Base-by-base conservation (phyloP, 768 basidiomycete species). In the Steccherinum ochraceum region DNA sequence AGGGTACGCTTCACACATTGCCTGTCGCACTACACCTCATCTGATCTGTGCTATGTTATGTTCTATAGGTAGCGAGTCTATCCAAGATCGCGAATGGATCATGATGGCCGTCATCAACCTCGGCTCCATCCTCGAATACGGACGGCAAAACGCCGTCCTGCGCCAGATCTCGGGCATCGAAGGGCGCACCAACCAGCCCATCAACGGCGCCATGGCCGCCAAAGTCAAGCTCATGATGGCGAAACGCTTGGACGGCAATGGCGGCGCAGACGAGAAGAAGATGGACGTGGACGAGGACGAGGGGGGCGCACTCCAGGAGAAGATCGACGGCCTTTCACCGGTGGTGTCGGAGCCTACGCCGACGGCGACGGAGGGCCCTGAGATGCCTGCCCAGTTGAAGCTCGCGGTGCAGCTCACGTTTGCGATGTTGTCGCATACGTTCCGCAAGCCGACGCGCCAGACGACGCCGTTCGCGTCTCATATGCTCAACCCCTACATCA, bases 51-150 rank as follows among this genome's bases (percentile, higher is more conserved):
- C 39, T 39, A 40, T 40, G 24, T 24, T 26, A n/a, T 12, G 26
- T 24, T n/a, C 13, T n/a, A n/a, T 45, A 64, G 63, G 57, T n/a
- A 58, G 56, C 46, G 63, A 61, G 54, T 82, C 80, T 10, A 84
- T 81, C 0, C 80, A 88, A 56, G 86, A 84, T 62, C 81, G 84
- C 24, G 91, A 95, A 51, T 99, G 96, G 96, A 85, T 91, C 58
- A 93, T 94, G 87, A 95, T 98, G 91, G 95, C 82, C 0, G 72
- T 87, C 43, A 74, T 91, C 58, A 95, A 95, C 64, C 74, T 97
- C 25, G 75, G 80, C 3, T 79, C 88, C 0, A 67, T 96, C 7
- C 71, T 97, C 60, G 93, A 98, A 66, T 98, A 94, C 58, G 95
- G 96, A 26, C 76, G 81, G 23, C 74, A 83, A 2, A 77, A 75